Base-by-base conservation (phyloP, 768 basidiomycete species). In the Auriscalpium microsporum region DNA sequence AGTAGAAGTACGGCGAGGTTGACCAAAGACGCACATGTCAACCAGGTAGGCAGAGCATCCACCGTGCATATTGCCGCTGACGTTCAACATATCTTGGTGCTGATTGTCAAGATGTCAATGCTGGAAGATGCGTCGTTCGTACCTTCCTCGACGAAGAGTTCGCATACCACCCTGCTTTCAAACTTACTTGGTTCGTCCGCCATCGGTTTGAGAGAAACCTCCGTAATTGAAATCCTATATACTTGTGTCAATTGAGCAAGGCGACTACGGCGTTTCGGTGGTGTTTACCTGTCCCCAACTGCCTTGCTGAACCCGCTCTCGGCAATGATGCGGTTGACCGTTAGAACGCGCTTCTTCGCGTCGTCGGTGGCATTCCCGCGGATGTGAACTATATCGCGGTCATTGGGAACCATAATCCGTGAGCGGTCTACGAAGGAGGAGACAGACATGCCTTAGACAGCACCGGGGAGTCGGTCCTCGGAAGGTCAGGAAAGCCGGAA, bases 11-110 rank as follows among this genome's bases (percentile, higher is more conserved):
- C 28, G 36, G 10, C 23, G 34, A 38, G 33, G 28, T 14, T 8
- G 49, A 50, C 10, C 10, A 21, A 28, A 17, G 3, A 33, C 37
- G n/a, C 48, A 38, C 53, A 54, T 17, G 17, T 55, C 54, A 10
- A 55, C 40, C 11, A 55, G 21, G 7, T 14, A 42, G n/a, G 54
- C 54, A n/a, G 37, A 3, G 54, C 54, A 55, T 42, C 54, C 54
- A n/a, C 54, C 54, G 10, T 55, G 54, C 46, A 55, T 21, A 11
- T 28, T 42, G 5, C 54, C 48, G 38, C 8, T 11, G 6, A 17
- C 19, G 23, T 55, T 55, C 17, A 55, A 17, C 54, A 55, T 23
- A 42, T 40, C 16, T 11, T n/a, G 17, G 19, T 10, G 28, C 11
- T 5, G 36, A 7, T 35, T 3, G 7, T 6, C 51, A 40, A 10